These are phyloP conservation scores for Leccinum variabile DNA, from an alignment of 1,284 basidiomycete species.

Conservation along the genomic window DNA sequence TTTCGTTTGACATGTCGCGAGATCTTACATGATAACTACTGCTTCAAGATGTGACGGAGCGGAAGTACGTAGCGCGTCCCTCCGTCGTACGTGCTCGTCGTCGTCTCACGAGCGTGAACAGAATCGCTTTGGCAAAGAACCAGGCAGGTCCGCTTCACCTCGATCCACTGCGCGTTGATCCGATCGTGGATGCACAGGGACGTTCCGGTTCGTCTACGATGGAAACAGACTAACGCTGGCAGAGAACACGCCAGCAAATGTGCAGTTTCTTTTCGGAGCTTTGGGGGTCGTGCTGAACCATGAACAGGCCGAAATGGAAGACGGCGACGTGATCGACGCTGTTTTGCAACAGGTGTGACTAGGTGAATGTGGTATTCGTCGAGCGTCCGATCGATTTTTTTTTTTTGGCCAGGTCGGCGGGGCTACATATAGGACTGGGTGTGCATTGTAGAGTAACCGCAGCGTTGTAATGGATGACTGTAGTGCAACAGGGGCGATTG, in stretches of 20 bases:
- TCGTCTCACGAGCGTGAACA: constrained; percentile 24
- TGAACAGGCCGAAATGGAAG: constrained; percentile 29
- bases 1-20: no score
- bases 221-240: constrained; percentile 47
- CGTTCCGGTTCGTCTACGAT: constrained; percentile 58
- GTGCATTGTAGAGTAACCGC: not conserved
- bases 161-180: not conserved
- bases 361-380: not conserved
- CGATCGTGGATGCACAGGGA: constrained; percentile 35
- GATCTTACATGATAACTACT: no score
- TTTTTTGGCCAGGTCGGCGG: not conserved
- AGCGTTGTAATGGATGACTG: not conserved
- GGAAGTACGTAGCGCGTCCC: constrained; percentile 47
- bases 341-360: constrained; percentile 33
- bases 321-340: constrained; percentile 33
- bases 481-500: not conserved
- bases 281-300: not conserved
- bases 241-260: constrained; percentile 52
- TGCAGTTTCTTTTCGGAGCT: constrained; percentile 31
- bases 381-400: not conserved
- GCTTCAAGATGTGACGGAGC: constrained; percentile 42
- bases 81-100: not conserved
- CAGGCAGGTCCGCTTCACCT: constrained; percentile 40
- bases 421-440: no score
- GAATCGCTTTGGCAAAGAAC: constrained; percentile 59